phyloP scores from a whole-genome alignment of 2,329 filamentous ascomycete species.

The Acephala macrosclerotiorum region DNA sequence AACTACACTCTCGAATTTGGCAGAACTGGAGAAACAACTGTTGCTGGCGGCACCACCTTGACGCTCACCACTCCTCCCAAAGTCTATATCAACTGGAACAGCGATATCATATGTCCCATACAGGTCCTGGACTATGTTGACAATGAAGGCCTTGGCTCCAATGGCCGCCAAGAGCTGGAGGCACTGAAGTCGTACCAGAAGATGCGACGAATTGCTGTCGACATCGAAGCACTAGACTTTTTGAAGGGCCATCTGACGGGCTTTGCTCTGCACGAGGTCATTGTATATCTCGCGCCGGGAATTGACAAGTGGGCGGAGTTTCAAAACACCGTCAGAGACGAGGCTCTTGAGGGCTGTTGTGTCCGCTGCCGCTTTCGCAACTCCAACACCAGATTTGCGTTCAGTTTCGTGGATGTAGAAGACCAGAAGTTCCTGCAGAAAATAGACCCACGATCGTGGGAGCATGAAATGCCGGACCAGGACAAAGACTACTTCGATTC shows the following conservation, averaged over 20 bases:
- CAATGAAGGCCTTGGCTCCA: too few relatives aligned
- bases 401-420: neutral
- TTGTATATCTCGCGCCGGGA: neutral
- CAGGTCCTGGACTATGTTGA: neutral
- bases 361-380: neutral
- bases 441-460: neutral
- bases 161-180: neutral
- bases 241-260: neutral
- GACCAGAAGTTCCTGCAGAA: too few relatives aligned
- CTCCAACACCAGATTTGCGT: neutral
- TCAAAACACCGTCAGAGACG: neutral
- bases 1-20: neutral
- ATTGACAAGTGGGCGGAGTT: neutral
- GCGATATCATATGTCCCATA: conserved; percentile 2
- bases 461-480: neutral
- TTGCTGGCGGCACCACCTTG: neutral
- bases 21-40: neutral
- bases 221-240: neutral
- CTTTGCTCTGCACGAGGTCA: neutral
- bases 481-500: neutral
- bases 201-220: neutral
- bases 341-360: neutral
- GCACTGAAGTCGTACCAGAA: neutral
- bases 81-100: conserved; percentile 8
- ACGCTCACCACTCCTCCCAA: neutral